Evolutionary conservation across 768 basidiomycete species (phyloP), one percentile per base, ranked within the genome.

Genomic region (Tylopilus cervinicoccineus): DNA sequence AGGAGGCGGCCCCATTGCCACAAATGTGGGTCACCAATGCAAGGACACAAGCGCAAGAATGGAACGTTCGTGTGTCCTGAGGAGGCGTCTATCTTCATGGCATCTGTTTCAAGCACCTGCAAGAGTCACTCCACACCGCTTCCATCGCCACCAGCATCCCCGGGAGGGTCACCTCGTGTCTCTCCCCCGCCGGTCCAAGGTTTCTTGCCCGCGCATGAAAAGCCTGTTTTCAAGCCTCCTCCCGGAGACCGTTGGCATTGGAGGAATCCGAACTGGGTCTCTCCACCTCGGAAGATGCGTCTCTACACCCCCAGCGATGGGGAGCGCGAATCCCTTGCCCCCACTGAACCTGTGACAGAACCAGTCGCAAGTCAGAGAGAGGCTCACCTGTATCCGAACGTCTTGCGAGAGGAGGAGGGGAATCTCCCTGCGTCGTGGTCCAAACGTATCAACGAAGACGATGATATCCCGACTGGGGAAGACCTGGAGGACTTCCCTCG

Each of bases 1-100:
- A 67, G 65, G 47, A 69, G 45, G 48, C 67, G 65, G n/a, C 65
- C 65, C 32, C 67, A 65, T 43, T 67, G 65, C 31, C 67, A 68
- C 57, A 69, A 52, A 45, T 67, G 65, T 33, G 63, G 65, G 31
- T 57, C 51, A 17, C 58, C 56, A 32, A 67, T 67, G 65, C 66
- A 66, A 37, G 65, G 65, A 14, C 65, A 67, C 34, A 65, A 50
- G 43, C 65, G 67, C 32, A 63, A 57, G 50, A 63, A 61, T 33
- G 67, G 67, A 41, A 54, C 42, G 20, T 43, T 67, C 40, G 43
- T 70, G 32, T 68, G 67, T 24, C 64, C 66, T 16, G 49, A 55
- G 33, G 55, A 42, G 36, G 39, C 38, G 9, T 49, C 57, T 14
- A 41, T 41, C 20, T 52, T 60, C 50, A 37, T 54, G 11, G 63